These are phyloP conservation scores for Tephrocybe sp. DNA, from an alignment of 768 basidiomycete species.

Conservation along the genomic window DNA sequence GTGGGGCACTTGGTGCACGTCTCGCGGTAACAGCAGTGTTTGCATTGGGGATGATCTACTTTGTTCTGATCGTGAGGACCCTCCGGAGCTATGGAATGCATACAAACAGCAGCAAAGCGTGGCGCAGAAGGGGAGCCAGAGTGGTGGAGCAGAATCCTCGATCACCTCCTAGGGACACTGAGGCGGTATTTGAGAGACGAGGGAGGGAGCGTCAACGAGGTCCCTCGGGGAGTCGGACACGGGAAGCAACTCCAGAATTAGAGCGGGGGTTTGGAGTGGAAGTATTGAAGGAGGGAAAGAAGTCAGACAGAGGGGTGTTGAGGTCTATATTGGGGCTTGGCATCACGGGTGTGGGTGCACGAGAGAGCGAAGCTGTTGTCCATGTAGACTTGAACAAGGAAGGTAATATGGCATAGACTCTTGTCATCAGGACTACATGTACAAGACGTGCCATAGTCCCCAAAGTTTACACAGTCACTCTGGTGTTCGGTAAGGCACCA, in stretches of 20 bases:
- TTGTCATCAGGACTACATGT: no score
- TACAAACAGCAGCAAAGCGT: conserved; percentile 9
- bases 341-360: conserved; percentile 11
- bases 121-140: conserved; percentile 7
- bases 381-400: conserved; percentile 17
- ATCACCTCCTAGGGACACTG: conserved; percentile 12
- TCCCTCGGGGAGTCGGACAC: conserved; percentile 12
- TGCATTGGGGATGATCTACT: conserved; percentile 59
- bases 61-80: conserved; percentile 60
- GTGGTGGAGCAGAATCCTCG: conserved; percentile 7
- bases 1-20: conserved; percentile 49
- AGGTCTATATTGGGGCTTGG: conserved; percentile 18
- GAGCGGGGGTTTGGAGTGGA: conserved; percentile 2
- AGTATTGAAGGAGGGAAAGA: neutral
- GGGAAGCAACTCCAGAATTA: conserved; percentile 10
- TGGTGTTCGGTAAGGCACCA: conserved; percentile 15
- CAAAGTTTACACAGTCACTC: conserved; percentile 2
- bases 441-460: neutral
- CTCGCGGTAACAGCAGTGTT: conserved; percentile 56
- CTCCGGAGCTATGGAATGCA: conserved; percentile 56
- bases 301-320: conserved; percentile 9
- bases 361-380: conserved; percentile 7
- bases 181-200: conserved; percentile 24
- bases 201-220: conserved; percentile 26
- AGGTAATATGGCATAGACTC: neutral